phyloP scores from a whole-genome alignment of 805 yeast species.

The Metschnikowia continentalis region DNA sequence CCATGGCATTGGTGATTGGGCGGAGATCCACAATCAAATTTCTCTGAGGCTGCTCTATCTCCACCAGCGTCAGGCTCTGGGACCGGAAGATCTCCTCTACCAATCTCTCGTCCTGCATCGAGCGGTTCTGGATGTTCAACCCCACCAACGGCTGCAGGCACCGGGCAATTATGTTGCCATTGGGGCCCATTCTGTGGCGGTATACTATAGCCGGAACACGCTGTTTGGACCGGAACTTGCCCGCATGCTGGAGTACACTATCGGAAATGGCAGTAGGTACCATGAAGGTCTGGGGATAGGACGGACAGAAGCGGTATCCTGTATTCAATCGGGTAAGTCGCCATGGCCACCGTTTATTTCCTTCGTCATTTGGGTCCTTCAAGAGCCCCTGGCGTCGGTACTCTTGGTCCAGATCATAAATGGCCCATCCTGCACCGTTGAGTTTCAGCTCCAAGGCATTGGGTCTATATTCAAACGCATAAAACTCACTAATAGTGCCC shows the following conservation, averaged over 20 bases:
- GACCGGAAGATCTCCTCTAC: slow-evolving; percentile 68
- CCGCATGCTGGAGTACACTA: slow-evolving; percentile 75
- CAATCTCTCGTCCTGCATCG: slow-evolving; percentile 86
- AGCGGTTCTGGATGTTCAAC: slow-evolving; percentile 69
- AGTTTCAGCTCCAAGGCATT: slow-evolving; percentile 60
- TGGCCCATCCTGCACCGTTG: slow-evolving; percentile 58
- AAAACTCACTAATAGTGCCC: slow-evolving; percentile 45
- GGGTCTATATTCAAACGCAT: slow-evolving; percentile 80
- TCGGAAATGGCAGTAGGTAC: slow-evolving; percentile 82
- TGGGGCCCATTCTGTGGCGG: slow-evolving; percentile 51
- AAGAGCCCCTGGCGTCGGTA: slow-evolving; percentile 69
- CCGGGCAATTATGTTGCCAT: slow-evolving; percentile 75
- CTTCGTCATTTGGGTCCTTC: slow-evolving; percentile 2
- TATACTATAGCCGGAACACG: slow-evolving; percentile 82
- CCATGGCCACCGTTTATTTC: slow-evolving; percentile 45
- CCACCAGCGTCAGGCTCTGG: slow-evolving; percentile 33
- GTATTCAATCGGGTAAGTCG: slow-evolving; percentile 62
- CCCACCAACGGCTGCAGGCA: slow-evolving; percentile 95
- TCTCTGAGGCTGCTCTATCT: slow-evolving; percentile 31
- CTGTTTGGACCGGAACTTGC: slow-evolving; percentile 78
- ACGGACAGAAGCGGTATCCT: slow-evolving; percentile 61
- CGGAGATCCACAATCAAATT: slow-evolving; percentile 85
- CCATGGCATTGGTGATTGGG: slow-evolving; percentile 92
- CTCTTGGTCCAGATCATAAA: slow-evolving; percentile 61
- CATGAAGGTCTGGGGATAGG: slow-evolving; percentile 67